These are phyloP conservation scores for Aspergillus brunneoviolaceus DNA, from an alignment of 2,329 filamentous ascomycete genomes.

Conservation along the genomic window DNA sequence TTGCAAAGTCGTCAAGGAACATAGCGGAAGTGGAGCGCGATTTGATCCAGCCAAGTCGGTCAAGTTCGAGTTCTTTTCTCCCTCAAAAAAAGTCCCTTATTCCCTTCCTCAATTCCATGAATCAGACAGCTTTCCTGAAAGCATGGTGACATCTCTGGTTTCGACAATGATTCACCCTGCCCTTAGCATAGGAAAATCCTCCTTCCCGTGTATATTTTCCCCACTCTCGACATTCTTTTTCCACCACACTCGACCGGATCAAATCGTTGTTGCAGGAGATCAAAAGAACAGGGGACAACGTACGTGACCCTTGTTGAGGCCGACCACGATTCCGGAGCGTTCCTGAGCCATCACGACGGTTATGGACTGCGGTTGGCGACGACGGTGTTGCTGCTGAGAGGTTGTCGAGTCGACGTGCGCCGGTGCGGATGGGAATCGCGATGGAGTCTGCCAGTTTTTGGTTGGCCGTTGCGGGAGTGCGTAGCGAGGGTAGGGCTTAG, in stretches of 20 bases:
- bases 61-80: neutral
- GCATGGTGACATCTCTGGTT: neutral
- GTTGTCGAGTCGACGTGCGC: conserved; percentile 27
- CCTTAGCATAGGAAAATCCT: neutral
- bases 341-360: conserved; percentile 52
- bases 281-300: conserved; percentile 39
- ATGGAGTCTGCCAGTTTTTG: conserved; percentile 32
- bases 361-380: conserved; percentile 37
- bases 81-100: neutral
- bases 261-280: conserved; percentile 10
- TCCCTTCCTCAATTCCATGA: neutral
- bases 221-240: neutral
- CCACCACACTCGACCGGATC: conserved; percentile 18
- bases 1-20: neutral
- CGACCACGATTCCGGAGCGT: conserved; percentile 57
- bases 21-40: neutral
- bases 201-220: neutral
- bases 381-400: conserved; percentile 29
- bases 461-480: conserved; percentile 31
- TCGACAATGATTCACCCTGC: neutral
- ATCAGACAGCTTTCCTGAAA: neutral
- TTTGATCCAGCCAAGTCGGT: conserved; percentile 8
- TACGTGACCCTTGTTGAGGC: conserved; percentile 67
- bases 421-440: conserved; percentile 26
- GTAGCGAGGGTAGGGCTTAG: conserved; percentile 45